These are phyloP conservation scores for Leptodontidium sp. DNA, from an alignment of 2,329 filamentous ascomycete species.

Conservation along the genomic window DNA sequence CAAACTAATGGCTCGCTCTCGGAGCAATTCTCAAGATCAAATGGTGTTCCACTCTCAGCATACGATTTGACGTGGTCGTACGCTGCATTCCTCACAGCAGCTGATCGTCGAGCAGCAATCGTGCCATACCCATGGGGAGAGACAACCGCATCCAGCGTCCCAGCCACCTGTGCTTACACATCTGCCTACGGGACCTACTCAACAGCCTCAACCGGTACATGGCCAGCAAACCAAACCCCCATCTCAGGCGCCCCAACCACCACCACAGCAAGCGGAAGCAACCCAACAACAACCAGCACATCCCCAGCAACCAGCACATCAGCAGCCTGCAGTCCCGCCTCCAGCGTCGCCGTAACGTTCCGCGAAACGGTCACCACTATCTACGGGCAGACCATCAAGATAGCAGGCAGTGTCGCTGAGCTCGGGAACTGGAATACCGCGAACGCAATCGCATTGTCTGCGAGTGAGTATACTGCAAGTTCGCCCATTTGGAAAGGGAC, in stretches of 20 bases:
- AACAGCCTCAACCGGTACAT: conserved; percentile 52
- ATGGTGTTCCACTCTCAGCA: conserved; percentile 66
- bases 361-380: conserved; percentile 63
- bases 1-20: conserved; percentile 68
- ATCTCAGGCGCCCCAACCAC: conserved; percentile 29
- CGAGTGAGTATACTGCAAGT: conserved; percentile 63
- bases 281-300: conserved; percentile 28
- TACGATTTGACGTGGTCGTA: conserved; percentile 78
- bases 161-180: conserved; percentile 56
- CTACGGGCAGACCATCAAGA: conserved; percentile 70
- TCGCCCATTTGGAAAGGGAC: conserved; percentile 70
- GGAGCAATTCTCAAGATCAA: conserved; percentile 69
- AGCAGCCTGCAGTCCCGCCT: conserved; percentile 52
- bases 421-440: conserved; percentile 70
- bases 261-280: conserved; percentile 29
- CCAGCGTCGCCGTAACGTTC: conserved; percentile 69
- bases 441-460: conserved; percentile 63
- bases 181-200: conserved; percentile 61
- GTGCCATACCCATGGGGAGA: conserved; percentile 66
- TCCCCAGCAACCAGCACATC: conserved; percentile 35
- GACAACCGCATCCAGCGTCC: conserved; percentile 55
- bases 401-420: conserved; percentile 65
- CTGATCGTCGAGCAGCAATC: conserved; percentile 61
- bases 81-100: conserved; percentile 72
- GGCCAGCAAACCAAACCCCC: conserved; percentile 53